A percentile compares a stretch with the other conserved stretches of the same genome.
Conservation (phyloP, 331 rosid genomes). For the Malus hybrid region DNA sequence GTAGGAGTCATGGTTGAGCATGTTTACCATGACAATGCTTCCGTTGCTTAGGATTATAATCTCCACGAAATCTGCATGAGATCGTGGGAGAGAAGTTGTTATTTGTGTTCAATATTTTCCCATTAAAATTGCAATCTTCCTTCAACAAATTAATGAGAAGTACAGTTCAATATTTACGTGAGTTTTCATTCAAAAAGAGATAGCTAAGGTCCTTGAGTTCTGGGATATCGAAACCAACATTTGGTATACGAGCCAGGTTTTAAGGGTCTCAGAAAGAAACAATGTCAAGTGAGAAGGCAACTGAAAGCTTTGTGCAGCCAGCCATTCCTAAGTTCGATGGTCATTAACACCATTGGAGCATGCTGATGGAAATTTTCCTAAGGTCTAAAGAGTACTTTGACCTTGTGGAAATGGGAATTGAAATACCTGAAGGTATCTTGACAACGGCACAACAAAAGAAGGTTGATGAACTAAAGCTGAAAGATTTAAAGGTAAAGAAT, state of each 20-base stretch:
- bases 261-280: no score
- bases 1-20: no score
- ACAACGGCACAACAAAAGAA: background rate
- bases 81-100: no score
- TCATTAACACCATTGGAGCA: background rate
- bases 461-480: background rate
- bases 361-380: conserved; percentile 2
- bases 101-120: no score
- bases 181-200: no score
- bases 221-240: background rate
- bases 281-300: background rate
- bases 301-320: background rate
- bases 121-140: no score
- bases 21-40: no score
- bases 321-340: background rate
- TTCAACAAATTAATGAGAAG: no score
- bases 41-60: no score
- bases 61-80: no score
- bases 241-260: background rate
- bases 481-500: background rate
- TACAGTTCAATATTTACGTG: no score
- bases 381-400: background rate
- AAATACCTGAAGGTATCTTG: background rate
- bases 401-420: background rate
- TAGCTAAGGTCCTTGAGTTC: no score